Conservation (phyloP, 2,329 filamentous ascomycete species). For the Phoma sp. region DNA sequence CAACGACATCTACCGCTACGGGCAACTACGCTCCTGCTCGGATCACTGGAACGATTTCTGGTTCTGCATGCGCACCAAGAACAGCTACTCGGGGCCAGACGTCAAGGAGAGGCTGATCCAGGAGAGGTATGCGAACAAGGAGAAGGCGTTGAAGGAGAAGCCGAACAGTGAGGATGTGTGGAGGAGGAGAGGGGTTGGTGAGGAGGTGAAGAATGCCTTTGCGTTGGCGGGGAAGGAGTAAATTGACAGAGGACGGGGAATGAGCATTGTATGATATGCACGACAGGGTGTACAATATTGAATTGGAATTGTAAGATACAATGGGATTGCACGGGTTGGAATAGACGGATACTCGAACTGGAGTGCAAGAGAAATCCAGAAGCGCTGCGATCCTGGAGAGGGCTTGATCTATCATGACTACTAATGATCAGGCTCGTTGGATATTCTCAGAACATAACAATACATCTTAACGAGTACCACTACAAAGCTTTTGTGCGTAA, state of each 20-base stretch:
- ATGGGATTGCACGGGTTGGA: neutral
- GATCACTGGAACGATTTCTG: conserved; percentile 94
- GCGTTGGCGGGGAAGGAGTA: conserved; percentile 22
- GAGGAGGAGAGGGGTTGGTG: conserved; percentile 68
- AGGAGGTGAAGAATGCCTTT: conserved; percentile 39
- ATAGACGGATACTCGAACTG: neutral
- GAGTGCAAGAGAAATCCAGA: too few species aligned
- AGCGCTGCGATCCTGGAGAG: too few species aligned
- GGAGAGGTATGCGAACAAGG: conserved; percentile 73
- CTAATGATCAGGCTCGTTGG: too few species aligned
- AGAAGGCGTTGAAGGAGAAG: conserved; percentile 70
- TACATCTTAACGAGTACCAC: too few species aligned
- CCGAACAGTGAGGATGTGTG: conserved; percentile 91
- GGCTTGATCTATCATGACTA: too few species aligned
- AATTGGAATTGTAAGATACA: neutral
- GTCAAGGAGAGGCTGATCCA: conserved; percentile 65
- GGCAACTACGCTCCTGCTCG: conserved; percentile 75
- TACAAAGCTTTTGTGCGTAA: too few species aligned
- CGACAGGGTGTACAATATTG: conserved; percentile 2
- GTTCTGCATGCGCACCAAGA: conserved; percentile 91
- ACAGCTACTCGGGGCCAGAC: conserved; percentile 63
- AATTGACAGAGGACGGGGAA: too few species aligned
- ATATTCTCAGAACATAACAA: too few species aligned
- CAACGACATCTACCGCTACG: conserved; percentile 88
- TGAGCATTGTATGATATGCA: neutral